Base-by-base conservation (phyloP, 164 flowering plant species). In the Stephania japonica region DNA sequence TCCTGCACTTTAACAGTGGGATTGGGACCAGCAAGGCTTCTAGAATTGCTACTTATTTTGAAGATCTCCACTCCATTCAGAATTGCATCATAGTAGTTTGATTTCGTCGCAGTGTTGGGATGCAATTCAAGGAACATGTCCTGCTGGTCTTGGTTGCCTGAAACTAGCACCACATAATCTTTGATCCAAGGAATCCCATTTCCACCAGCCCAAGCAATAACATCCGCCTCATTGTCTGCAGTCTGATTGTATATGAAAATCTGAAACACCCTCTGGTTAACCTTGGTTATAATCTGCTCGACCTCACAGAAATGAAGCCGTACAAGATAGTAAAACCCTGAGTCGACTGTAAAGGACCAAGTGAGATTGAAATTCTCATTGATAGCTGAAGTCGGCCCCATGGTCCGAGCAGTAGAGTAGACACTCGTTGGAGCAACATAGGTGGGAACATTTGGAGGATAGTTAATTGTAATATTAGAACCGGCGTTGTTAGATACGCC, bases 221-320 rank as follows among this genome's bases (percentile, higher is more conserved):
- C 94, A 78, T 95, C 99, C 32, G 87, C 89, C 0, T 26, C 73
- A 0, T 9, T 19, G n/a, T 23, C 53, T 9, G 98, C 97, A 44
- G 97, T 91, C 81, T 87, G 88, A 73, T 92, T 92, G 64, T 85
- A 82, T 72, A 94, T 73, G 75, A 67, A 88, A 74, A 94, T 85
- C 7, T 76, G 27, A 71, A 94, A 94, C 61, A 85, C 87, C 69
- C 94, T 83, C 75, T 94, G 91, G 78, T 94, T 90, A n/a, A 78
- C 12, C 75, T 71, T 76, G 25, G 78, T 75, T 7, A 88, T 79
- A 25, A 27, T 74, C 3, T 42, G 5, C 14, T 73, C 49, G 70
- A 88, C 68, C 89, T 92, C 97, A 65, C 98, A 94, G 80, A 94
- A 92, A 80, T 94, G 98, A 32, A 94, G 91, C 89, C 98, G 83